A percentile compares a stretch with the other conserved stretches of the same genome.
These are phyloP conservation scores for Perilla frutescens DNA, from an alignment of 257 asterid genomes.

Conservation along the genomic window DNA sequence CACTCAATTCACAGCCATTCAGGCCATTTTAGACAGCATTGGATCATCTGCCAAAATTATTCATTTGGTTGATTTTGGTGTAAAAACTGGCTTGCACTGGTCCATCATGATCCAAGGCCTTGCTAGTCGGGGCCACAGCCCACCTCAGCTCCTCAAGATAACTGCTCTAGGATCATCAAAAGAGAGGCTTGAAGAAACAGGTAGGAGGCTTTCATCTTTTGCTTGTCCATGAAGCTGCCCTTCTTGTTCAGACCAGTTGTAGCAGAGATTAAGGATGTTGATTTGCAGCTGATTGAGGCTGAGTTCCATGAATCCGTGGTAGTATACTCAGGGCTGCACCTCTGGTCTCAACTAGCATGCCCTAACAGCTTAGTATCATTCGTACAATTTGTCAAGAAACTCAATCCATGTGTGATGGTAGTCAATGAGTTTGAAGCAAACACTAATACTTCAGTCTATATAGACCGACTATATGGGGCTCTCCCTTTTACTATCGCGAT, in stretches of 20 bases:
- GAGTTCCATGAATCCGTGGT: conserved; percentile 42
- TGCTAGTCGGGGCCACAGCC: conserved; percentile 19
- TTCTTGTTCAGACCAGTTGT: conserved; percentile 41
- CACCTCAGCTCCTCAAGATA: conserved; percentile 45
- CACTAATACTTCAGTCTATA: conserved; percentile 33
- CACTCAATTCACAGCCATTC: conserved; percentile 43
- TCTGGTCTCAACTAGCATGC: conserved; percentile 36
- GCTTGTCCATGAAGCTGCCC: conserved; percentile 41
- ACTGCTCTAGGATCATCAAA: conserved; percentile 46
- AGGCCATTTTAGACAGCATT: conserved; percentile 44
- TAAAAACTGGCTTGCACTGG: conserved; percentile 44
- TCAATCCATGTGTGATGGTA: conserved; percentile 46
- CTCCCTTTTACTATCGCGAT: conserved; percentile 27
- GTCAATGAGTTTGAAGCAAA: conserved; percentile 40
- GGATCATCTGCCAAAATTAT: conserved; percentile 36
- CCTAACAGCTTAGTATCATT: conserved; percentile 34
- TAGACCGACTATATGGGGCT: conserved; percentile 40
- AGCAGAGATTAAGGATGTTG: conserved; percentile 34
- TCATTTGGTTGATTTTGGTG: conserved; percentile 47
- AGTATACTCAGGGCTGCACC: conserved; percentile 33
- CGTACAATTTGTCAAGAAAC: conserved; percentile 32
- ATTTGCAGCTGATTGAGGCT: conserved; percentile 32
- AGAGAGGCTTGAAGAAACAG: conserved; percentile 39
- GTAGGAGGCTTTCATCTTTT: conserved; percentile 37
- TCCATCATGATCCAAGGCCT: conserved; percentile 47